Evolutionary conservation across 371 early-diverging fungal genomes (phyloP).

Genomic region (Syncephalastrum contaminatum): DNA sequence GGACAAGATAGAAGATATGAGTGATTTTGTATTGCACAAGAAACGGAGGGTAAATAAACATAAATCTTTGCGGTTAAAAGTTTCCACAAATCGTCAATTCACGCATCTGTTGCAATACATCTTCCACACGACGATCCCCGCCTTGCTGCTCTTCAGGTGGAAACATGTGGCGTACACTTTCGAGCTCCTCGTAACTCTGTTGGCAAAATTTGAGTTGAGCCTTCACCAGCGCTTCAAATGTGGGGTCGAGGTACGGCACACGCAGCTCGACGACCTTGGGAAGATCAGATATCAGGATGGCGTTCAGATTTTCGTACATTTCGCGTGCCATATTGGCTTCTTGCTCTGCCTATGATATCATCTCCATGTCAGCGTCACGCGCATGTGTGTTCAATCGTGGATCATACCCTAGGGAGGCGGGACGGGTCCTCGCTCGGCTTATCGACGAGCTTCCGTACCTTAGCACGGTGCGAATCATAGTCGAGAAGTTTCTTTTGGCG

Average conservation of each 20-base stretch:
- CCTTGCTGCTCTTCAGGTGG: conserved; percentile 55
- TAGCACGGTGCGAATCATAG: conserved; percentile 77
- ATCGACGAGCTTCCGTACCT: conserved; percentile 78
- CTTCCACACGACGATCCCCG: conserved; percentile 66
- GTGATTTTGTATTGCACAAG: conserved; percentile 4
- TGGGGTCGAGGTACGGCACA: conserved; percentile 88
- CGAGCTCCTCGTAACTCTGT: conserved; percentile 72
- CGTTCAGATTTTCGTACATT: conserved; percentile 81
- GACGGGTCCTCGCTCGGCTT: conserved; percentile 78
- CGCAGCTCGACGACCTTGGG: conserved; percentile 88
- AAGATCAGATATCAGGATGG: conserved; percentile 78
- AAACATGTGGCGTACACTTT: conserved; percentile 48
- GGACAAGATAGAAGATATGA: not conserved
- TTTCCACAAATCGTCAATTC: conserved; percentile 87
- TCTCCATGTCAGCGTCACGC: not conserved
- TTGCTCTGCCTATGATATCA: conserved; percentile 62
- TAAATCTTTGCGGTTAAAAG: conserved; percentile 24
- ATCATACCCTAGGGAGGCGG: conserved; percentile 56
- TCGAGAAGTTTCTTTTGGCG: conserved; percentile 87
- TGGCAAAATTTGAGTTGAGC: conserved; percentile 83
- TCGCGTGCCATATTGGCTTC: conserved; percentile 76
- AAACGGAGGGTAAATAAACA: not conserved
- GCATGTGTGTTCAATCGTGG: not conserved
- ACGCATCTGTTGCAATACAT: conserved; percentile 86
- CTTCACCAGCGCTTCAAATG: conserved; percentile 93